Percentiles rank a stretch among this genome's conserved stretches.
phyloP scores from a whole-genome alignment of 108 stramenopile species.

The Pseudonitzschia delicatissima region DNA sequence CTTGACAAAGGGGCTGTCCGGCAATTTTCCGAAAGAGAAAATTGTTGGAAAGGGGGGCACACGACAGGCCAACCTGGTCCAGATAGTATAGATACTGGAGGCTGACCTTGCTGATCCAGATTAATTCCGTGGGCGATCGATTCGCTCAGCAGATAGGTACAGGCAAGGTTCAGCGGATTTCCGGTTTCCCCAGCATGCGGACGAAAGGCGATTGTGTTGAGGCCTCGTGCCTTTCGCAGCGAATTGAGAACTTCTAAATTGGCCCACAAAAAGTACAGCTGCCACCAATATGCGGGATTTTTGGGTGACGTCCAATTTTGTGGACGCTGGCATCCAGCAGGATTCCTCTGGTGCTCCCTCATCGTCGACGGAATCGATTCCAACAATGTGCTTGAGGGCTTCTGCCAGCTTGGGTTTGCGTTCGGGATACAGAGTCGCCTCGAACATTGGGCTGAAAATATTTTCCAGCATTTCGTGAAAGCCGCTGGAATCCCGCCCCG shows the following conservation, averaged over 20 bases:
- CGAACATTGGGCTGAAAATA: slow-evolving; percentile 96
- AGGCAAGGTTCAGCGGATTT: slow-evolving; percentile 95
- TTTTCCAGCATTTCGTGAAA: slow-evolving; percentile 95
- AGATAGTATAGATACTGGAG: slow-evolving; percentile 99
- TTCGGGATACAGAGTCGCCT: slow-evolving; percentile 93
- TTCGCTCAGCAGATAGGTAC: slow-evolving; percentile 92
- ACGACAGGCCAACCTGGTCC: slow-evolving; percentile 81
- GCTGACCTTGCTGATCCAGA: slow-evolving; percentile 87
- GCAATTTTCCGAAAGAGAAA: slow-evolving; percentile 96
- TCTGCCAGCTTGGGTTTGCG: slow-evolving; percentile 92
- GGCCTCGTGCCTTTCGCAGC: slow-evolving; percentile 79
- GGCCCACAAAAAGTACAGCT: slow-evolving; percentile 60
- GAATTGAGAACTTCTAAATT: slow-evolving; percentile 92
- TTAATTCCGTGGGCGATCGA: slow-evolving; percentile 98
- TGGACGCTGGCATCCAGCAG: slow-evolving; percentile 46
- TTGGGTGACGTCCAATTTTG: slow-evolving; percentile 78
- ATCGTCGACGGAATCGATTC: slow-evolving; percentile 99
- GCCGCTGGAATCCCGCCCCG: slow-evolving; percentile 38
- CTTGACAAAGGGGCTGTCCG: slow-evolving; percentile 91
- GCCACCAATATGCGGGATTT: slow-evolving; percentile 91
- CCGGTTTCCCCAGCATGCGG: slow-evolving; percentile 98
- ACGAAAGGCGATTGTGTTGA: slow-evolving; percentile 90
- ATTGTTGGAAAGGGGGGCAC: slow-evolving; percentile 96
- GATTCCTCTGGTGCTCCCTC: slow-evolving; percentile 83
- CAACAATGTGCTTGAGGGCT: slow-evolving; percentile 93